These are phyloP conservation scores for Naganishia kalamii DNA, from an alignment of 768 basidiomycete genomes.

Conservation along the genomic window DNA sequence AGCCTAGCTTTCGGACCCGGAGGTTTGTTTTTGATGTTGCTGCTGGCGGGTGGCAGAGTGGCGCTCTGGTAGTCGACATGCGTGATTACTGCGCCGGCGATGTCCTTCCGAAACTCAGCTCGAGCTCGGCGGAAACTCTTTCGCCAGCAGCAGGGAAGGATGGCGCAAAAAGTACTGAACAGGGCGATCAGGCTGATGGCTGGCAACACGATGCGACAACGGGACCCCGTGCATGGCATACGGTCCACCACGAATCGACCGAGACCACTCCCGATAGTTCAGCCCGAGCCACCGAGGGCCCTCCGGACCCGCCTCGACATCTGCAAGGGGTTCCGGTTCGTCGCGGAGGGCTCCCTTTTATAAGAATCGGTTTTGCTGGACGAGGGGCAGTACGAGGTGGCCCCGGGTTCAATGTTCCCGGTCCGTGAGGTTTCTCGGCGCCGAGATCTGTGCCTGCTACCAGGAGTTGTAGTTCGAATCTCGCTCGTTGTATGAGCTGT, in stretches of 20 bases:
- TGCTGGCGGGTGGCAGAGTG: constrained; percentile 86
- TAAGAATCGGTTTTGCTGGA: constrained; percentile 23
- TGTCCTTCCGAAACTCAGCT: neutral
- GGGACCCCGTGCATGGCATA: too few species aligned
- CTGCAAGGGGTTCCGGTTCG: neutral
- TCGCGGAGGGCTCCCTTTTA: neutral
- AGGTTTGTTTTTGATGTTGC: constrained; percentile 73
- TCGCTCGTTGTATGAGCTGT: too few species aligned
- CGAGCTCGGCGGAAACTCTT: neutral
- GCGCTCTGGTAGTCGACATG: constrained; percentile 64
- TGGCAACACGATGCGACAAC: neutral
- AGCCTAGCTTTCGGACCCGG: constrained; percentile 36
- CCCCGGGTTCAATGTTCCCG: neutral
- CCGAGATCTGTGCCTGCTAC: too few species aligned
- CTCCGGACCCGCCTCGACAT: neutral
- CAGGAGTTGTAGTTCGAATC: too few species aligned
- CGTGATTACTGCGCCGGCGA: constrained; percentile 35
- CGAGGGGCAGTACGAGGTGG: constrained; percentile 18
- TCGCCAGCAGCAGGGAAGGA: neutral
- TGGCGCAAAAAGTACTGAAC: neutral
- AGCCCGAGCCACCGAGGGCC: neutral
- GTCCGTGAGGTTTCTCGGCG: neutral
- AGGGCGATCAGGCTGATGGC: neutral
- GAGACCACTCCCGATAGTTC: neutral
- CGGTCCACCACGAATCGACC: neutral